A percentile compares a stretch with the other conserved stretches of the same genome.
Conservation (phyloP, 1,284 basidiomycete genomes). For the Pholiota adiposa region DNA sequence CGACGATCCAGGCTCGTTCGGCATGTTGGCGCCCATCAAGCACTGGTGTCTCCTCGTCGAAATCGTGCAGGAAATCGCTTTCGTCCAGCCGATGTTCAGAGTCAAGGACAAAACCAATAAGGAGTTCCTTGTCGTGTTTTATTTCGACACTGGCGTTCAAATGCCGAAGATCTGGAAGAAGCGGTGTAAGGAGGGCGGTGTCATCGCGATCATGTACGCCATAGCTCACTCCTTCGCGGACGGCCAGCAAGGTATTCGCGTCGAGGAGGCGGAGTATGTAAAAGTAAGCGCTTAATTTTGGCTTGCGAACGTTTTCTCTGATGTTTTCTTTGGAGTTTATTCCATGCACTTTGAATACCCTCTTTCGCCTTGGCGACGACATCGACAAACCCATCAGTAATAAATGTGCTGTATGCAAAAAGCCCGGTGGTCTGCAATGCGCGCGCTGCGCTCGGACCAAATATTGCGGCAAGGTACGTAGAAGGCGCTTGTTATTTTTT, state of each 20-base stretch:
- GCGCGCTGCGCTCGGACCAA: conserved; percentile 12
- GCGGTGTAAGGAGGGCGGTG: conserved; percentile 23
- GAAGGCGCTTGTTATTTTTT: neutral
- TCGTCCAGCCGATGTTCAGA: conserved; percentile 28
- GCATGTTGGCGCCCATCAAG: conserved; percentile 17
- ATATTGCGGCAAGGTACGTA: conserved; percentile 22
- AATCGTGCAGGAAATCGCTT: conserved; percentile 23
- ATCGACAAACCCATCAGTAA: conserved; percentile 1
- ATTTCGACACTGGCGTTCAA: conserved; percentile 21
- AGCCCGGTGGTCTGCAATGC: conserved; percentile 17
- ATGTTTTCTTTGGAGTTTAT: conserved; percentile 17
- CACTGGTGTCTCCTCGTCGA: conserved; percentile 36
- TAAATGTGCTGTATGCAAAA: conserved; percentile 15
- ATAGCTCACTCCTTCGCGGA: conserved; percentile 27
- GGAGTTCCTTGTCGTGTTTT: conserved; percentile 24
- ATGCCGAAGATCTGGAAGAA: conserved; percentile 16
- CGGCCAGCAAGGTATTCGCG: conserved; percentile 28
- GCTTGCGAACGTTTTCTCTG: neutral
- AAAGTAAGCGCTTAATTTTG: conserved; percentile 15
- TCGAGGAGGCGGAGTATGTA: conserved; percentile 26
- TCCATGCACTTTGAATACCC: conserved; percentile 20
- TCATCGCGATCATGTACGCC: conserved; percentile 33
- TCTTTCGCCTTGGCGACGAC: conserved; percentile 18
- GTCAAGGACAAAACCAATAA: conserved; percentile 27
- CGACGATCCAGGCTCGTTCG: conserved; percentile 11